Conservation (phyloP, 2,329 filamentous ascomycete species). For the Nakataea oryzae region DNA sequence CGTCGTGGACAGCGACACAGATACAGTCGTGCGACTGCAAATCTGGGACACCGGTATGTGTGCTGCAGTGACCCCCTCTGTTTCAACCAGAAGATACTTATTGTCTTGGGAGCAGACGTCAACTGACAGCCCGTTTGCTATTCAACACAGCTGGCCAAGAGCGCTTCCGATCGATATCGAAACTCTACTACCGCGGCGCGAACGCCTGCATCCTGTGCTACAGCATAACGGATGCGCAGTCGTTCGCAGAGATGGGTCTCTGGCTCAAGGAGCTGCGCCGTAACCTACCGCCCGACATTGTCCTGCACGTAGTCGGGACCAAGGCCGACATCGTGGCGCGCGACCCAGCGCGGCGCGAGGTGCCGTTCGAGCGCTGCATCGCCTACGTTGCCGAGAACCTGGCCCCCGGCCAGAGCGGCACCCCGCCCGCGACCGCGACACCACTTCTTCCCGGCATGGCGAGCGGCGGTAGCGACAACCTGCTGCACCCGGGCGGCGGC, state of each 20-base stretch:
- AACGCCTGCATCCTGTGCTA: slow-evolving; percentile 93
- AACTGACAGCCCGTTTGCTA: not conserved
- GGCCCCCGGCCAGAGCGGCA: slow-evolving; percentile 57
- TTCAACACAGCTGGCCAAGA: slow-evolving; percentile 66
- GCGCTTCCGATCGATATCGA: slow-evolving; percentile 86
- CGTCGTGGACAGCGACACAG: slow-evolving; percentile 72
- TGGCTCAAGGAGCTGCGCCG: slow-evolving; percentile 80
- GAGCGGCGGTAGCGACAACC: slow-evolving; percentile 4
- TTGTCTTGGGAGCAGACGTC: not conserved
- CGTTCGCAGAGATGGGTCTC: slow-evolving; percentile 83
- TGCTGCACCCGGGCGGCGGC: not conserved
- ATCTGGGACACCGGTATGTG: slow-evolving; percentile 80
- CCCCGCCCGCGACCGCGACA: slow-evolving; percentile 54
- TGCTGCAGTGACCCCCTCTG: not conserved
- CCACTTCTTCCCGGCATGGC: slow-evolving; percentile 12
- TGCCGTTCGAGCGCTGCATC: slow-evolving; percentile 92
- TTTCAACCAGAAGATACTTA: not conserved
- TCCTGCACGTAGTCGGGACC: slow-evolving; percentile 91
- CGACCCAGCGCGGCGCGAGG: slow-evolving; percentile 67
- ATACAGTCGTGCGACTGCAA: slow-evolving; percentile 80
- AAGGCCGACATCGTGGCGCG: slow-evolving; percentile 84
- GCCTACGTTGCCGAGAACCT: slow-evolving; percentile 91
- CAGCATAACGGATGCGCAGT: slow-evolving; percentile 77
- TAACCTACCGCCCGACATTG: slow-evolving; percentile 66
- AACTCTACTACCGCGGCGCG: slow-evolving; percentile 91